Evolutionary conservation across 2,329 filamentous ascomycete species (phyloP), one percentile per base, ranked within the genome.

Genomic region (Grosmannia penicillata): DNA sequence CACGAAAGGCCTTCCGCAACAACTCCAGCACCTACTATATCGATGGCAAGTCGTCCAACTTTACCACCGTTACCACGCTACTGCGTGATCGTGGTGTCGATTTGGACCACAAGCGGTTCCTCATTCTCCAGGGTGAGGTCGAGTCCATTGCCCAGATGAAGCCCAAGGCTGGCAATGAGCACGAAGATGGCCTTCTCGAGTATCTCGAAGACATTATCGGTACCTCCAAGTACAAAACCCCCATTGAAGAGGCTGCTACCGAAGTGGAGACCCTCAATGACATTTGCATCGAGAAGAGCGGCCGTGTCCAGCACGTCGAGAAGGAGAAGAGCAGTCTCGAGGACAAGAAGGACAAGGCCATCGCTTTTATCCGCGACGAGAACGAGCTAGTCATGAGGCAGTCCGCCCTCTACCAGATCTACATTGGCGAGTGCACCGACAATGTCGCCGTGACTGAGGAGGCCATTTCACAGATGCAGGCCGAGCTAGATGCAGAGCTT

Each of bases 111-210:
- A 98, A 98, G 62, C 83, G 91, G 43, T 98, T 98, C 61, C 63
- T 98, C 38, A 98, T 98, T 53, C 65, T 98, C 10, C 91, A 98
- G 58, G 91, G 91, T 53, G 91, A 98, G 56, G 91, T 98, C 42
- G 91, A 98, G 57, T 95, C 89, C 0, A 98, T 98, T 54, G 89
- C 91, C 7, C 91, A 96, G 59, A 98, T 98, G 91, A 98, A 98
- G 60, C 71, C 93, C 15, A 98, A 98, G 58, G 91, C 93, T 4
- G 78, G 72, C 30, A 89, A 84, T 49, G 91, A 98, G 56, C 89
- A 96, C 53, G 91, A 98, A 44, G 91, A 98, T 51, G 91, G 91
- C 11, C 71, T 98, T 4, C 68, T 98, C 15, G 91, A 98, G 57
- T 98, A 98, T 47, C 73, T 98, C 0, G 91, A 98, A 56, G 91